Conservation (phyloP, 2,329 filamentous ascomycete species). For the Cytospora piceae region DNA sequence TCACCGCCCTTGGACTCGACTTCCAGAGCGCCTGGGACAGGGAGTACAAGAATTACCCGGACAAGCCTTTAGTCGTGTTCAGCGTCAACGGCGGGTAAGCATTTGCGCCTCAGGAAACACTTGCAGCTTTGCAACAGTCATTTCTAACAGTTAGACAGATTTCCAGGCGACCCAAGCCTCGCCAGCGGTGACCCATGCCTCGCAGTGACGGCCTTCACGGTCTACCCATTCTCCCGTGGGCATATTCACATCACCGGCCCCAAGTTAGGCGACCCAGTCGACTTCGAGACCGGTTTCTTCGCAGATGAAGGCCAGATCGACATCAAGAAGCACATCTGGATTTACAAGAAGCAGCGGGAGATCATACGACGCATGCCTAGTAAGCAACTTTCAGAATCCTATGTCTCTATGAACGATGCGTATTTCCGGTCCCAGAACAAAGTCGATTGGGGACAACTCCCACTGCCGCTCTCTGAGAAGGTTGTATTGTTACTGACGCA, state of each 20-base stretch:
- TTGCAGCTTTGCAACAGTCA: not conserved
- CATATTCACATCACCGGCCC: constrained; percentile 50
- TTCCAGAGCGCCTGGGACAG: constrained; percentile 34
- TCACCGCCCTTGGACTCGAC: constrained; percentile 32
- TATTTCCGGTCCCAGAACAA: too few species aligned
- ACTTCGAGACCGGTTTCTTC: constrained; percentile 58
- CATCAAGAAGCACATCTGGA: constrained; percentile 55
- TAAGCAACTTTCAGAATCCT: too few species aligned
- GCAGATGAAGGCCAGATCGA: constrained; percentile 49
- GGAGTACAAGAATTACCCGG: constrained; percentile 32
- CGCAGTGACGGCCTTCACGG: constrained; percentile 7
- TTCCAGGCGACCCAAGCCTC: constrained; percentile 21
- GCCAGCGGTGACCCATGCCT: constrained; percentile 33
- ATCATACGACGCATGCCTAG: constrained; percentile 51
- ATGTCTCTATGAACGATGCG: too few species aligned
- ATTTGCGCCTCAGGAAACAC: not conserved
- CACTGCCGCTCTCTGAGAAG: too few species aligned
- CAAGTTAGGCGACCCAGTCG: constrained; percentile 43
- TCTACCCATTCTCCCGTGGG: constrained; percentile 21
- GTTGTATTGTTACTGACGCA: too few species aligned
- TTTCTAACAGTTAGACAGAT: not conserved
- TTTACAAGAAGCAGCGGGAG: constrained; percentile 54
- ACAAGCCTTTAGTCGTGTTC: constrained; percentile 33
- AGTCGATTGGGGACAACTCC: too few species aligned
- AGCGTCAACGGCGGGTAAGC: constrained; percentile 10